These are phyloP conservation scores for Umbelopsis ramanniana DNA, from an alignment of 192 early-diverging fungal species.

Conservation along the genomic window DNA sequence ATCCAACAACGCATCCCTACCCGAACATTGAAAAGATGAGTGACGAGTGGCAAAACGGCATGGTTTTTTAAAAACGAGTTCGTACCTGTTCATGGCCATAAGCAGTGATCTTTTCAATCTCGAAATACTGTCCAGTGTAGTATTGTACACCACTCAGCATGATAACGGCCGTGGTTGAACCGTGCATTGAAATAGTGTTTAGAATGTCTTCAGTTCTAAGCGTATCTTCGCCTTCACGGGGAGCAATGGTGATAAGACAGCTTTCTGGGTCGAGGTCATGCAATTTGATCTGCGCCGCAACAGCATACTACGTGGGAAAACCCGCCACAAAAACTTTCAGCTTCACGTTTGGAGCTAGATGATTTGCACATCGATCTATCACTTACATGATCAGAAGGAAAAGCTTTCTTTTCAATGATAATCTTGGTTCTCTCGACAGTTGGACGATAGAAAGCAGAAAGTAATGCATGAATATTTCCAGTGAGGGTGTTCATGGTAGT, in stretches of 20 bases:
- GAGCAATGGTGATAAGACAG: constrained; percentile 75
- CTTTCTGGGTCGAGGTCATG: constrained; percentile 73
- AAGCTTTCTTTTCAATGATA: constrained; percentile 89
- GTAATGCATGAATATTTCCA: constrained; percentile 86
- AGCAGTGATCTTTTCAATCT: constrained; percentile 82
- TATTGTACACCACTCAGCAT: constrained; percentile 92
- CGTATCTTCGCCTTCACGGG: constrained; percentile 72
- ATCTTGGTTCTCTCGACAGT: constrained; percentile 76
- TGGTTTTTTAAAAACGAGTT: too few relatives aligned
- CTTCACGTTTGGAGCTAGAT: too few relatives aligned
- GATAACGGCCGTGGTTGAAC: constrained; percentile 82
- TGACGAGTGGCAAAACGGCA: too few relatives aligned
- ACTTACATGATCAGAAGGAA: constrained; percentile 88
- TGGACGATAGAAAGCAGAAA: constrained; percentile 94
- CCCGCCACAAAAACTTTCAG: too few relatives aligned
- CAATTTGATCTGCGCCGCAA: constrained; percentile 87
- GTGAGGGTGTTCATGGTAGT: constrained; percentile 95
- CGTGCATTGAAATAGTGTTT: constrained; percentile 69
- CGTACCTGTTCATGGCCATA: constrained; percentile 76
- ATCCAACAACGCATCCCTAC: constrained; percentile 91
- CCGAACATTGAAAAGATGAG: too few relatives aligned
- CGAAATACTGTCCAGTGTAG: constrained; percentile 91
- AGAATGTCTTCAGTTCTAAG: constrained; percentile 86
- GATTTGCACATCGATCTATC: not conserved
- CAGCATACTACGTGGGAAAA: constrained; percentile 66